Conservation (phyloP, 2,329 filamentous ascomycete genomes). For the Tolypocladium sp. region DNA sequence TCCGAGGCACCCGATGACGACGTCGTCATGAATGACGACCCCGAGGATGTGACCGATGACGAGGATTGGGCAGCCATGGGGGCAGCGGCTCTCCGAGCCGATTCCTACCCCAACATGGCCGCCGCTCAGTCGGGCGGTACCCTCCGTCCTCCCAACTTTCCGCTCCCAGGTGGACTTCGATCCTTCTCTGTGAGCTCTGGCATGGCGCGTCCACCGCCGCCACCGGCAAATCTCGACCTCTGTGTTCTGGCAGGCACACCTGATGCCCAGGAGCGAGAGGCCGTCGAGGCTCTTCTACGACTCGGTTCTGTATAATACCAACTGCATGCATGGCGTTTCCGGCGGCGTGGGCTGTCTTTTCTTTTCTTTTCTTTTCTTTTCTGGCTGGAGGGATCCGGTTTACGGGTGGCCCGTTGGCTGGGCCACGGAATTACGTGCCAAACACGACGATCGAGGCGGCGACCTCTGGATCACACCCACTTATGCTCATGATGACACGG, state of each 20-base stretch:
- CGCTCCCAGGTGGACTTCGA: slow-evolving; percentile 36
- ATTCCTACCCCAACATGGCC: slow-evolving; percentile 48
- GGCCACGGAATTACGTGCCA: slow-evolving; percentile 21
- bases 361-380: slow-evolving; percentile 3
- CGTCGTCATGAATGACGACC: slow-evolving; percentile 61
- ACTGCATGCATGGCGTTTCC: slow-evolving; percentile 47
- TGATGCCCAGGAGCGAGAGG: slow-evolving; percentile 69
- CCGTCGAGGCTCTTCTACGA: slow-evolving; percentile 69
- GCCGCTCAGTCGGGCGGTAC: slow-evolving; percentile 45
- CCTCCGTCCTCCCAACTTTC: slow-evolving; percentile 31
- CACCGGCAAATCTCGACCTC: slow-evolving; percentile 42
- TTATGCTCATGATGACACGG: slow-evolving; percentile 23
- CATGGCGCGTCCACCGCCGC: slow-evolving; percentile 44
- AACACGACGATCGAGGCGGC: slow-evolving; percentile 20
- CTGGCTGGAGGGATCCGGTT: slow-evolving; percentile 6
- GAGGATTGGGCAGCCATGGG: slow-evolving; percentile 93
- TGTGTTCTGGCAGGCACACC: slow-evolving; percentile 41
- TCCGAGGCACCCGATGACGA: slow-evolving; percentile 65
- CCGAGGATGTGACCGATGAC: slow-evolving; percentile 83
- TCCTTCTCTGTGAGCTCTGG: slow-evolving; percentile 41
- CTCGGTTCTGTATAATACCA: slow-evolving; percentile 67
- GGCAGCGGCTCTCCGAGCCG: slow-evolving; percentile 69
- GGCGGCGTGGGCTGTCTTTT: slow-evolving; percentile 5
- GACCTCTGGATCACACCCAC: slow-evolving; percentile 18
- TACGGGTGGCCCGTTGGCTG: slow-evolving; percentile 17